These are phyloP conservation scores for Yarrowia keelungensis DNA, from an alignment of 805 yeast species.

Conservation along the genomic window DNA sequence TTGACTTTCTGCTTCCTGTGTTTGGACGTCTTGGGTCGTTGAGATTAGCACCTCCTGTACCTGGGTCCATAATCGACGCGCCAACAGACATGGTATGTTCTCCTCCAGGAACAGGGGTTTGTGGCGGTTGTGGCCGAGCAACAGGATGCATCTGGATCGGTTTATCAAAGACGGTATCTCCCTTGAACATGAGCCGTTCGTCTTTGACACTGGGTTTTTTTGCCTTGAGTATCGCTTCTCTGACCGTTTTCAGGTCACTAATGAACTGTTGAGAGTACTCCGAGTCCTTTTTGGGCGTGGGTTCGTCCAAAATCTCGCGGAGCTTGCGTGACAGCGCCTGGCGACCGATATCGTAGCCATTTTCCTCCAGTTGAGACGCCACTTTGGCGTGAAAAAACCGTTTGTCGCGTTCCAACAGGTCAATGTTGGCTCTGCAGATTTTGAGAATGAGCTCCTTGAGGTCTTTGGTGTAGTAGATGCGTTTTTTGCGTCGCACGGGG, in stretches of 20 bases:
- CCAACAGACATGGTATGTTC: conserved; percentile 19
- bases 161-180: conserved; percentile 11
- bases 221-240: conserved; percentile 15
- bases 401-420: conserved; percentile 26
- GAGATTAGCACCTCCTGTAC: neutral
- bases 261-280: conserved; percentile 12
- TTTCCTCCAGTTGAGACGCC: conserved; percentile 24
- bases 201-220: neutral
- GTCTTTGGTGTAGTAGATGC: conserved; percentile 26
- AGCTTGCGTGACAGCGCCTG: conserved; percentile 29
- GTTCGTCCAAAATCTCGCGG: conserved; percentile 23
- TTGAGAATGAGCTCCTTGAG: conserved; percentile 36
- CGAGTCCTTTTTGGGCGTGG: neutral
- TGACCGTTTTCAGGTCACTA: neutral
- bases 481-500: conserved; percentile 22
- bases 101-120: neutral
- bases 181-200: conserved; percentile 23
- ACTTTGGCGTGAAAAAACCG: conserved; percentile 20
- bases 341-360: conserved; percentile 13
- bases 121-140: neutral
- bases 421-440: conserved; percentile 8
- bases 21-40: conserved; percentile 20
- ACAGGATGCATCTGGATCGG: conserved; percentile 16
- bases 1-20: conserved; percentile 3
- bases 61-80: neutral